Percentiles rank a stretch among this genome's conserved stretches.
Evolutionary conservation across 352 stramenopile species (phyloP).

Genomic region (Phytopythium cucurbitacearum): DNA sequence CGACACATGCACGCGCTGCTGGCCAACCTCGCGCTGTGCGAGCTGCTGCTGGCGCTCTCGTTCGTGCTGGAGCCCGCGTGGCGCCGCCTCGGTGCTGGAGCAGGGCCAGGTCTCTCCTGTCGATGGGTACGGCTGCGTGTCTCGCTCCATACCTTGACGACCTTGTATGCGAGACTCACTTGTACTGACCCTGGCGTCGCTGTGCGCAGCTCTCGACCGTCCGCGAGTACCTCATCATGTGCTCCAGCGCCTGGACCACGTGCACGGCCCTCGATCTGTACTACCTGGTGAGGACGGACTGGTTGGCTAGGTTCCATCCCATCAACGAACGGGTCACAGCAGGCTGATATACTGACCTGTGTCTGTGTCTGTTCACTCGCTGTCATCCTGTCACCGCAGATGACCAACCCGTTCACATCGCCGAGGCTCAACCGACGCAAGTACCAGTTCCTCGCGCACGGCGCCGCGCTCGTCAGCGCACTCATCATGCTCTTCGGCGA

Average conservation of each 20-base stretch:
- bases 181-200: neutral
- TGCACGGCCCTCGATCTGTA: conserved; percentile 74
- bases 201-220: conserved; percentile 41
- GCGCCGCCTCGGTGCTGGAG: conserved; percentile 31
- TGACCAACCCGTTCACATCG: conserved; percentile 81
- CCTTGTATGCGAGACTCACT: neutral
- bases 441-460: conserved; percentile 53
- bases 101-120: conserved; percentile 32
- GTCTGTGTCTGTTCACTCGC: too few species aligned
- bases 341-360: conserved; percentile 1
- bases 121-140: conserved; percentile 28
- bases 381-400: too few species aligned
- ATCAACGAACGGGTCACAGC: neutral
- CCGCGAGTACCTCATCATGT: conserved; percentile 76
- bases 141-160: neutral
- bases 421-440: conserved; percentile 60
- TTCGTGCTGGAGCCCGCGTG: conserved; percentile 68
- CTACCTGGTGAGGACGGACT: conserved; percentile 35
- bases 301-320: neutral
- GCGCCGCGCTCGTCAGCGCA: conserved; percentile 26
- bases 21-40: conserved; percentile 54
- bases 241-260: conserved; percentile 59
- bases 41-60: conserved; percentile 59
- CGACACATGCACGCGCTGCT: conserved; percentile 73
- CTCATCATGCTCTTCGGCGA: conserved; percentile 50